Base-by-base conservation (phyloP, 345 rosid species). In the Gossypium thurberi region DNA sequence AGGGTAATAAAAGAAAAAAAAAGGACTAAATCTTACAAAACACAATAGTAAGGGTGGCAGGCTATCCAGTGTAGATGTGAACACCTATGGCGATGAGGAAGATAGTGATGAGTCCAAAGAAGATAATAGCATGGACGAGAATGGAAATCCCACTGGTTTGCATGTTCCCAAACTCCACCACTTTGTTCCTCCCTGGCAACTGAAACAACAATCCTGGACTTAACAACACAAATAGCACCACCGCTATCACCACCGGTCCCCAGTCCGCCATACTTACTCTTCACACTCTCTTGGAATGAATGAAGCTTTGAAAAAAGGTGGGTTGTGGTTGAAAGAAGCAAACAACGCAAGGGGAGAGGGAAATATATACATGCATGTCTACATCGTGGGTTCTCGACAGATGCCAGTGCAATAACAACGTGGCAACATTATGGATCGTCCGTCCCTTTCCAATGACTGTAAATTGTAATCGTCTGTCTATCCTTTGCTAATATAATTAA, bases 231-330 rank as follows among this genome's bases (percentile, higher is more conserved):
- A 94, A 94, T 70, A 94, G 80, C 69, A 92, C 89, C 84, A 88
- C 88, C 1, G 94, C 92, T 18, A 92, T 81, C 76, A 92, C 76
- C n/a, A 95, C 95, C 10, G 99, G 99, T 0, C 96, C 98, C 98
- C 97, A 92, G 33, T 94, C 99, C 50, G 97, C 93, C 98, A 92
- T 92, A 28, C 37, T 71, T 51, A 33, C 6, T 33, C 37, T 33
- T 33, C 37, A 33, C 37, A 33, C 37, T 33, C 37, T 33, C 37
- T 33, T 4, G 37, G 37, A 33, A 33, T 33, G 37, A 33, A 33
- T 33, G 6, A 33, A 33, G 37, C 6, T 33, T 33, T 33, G 37
- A 4, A 33, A 33, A 4, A 33, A 33, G 37, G 37, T 33, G 37
- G 37, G 37, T 4, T 33, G 37, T 33, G 37, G 37, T 33, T 33